Conservation (phyloP, 2,329 filamentous ascomycete genomes). For the Elsinoe australis region DNA sequence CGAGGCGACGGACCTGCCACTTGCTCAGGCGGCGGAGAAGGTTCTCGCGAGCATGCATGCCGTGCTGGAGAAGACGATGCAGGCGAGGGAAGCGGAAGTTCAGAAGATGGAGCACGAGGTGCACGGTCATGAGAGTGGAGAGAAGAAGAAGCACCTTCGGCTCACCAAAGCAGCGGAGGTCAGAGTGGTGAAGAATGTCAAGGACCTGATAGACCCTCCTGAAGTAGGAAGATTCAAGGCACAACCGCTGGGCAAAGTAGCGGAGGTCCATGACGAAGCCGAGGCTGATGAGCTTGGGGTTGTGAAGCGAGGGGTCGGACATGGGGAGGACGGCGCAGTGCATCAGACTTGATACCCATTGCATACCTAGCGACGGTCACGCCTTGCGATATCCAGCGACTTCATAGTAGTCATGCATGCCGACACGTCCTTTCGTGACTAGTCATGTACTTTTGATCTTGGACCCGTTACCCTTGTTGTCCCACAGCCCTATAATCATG, state of each 20-base stretch:
- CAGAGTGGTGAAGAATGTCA: conserved; percentile 67
- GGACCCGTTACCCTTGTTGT: neutral
- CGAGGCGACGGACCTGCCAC: conserved; percentile 60
- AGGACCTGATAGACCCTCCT: conserved; percentile 62
- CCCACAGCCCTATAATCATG: too few species aligned
- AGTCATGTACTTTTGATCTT: conserved; percentile 14
- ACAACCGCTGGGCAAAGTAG: conserved; percentile 24
- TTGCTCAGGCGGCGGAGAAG: conserved; percentile 76
- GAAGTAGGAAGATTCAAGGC: conserved; percentile 54
- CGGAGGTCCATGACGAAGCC: conserved; percentile 1
- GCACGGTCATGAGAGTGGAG: conserved; percentile 37
- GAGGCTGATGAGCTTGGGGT: conserved; percentile 73
- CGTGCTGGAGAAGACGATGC: conserved; percentile 61
- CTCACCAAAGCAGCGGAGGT: conserved; percentile 83
- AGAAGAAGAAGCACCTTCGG: conserved; percentile 57
- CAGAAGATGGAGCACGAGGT: conserved; percentile 39
- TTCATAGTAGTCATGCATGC: neutral
- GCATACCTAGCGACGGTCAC: neutral
- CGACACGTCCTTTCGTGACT: conserved; percentile 2
- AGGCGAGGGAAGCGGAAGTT: conserved; percentile 60
- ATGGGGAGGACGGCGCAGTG: conserved; percentile 58
- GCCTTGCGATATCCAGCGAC: neutral
- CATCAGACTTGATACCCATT: conserved; percentile 38
- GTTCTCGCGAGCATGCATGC: conserved; percentile 90
- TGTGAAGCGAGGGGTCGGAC: conserved; percentile 52